phyloP scores from a whole-genome alignment of 2,329 filamentous ascomycete species.

The Aspergillus sp. region DNA sequence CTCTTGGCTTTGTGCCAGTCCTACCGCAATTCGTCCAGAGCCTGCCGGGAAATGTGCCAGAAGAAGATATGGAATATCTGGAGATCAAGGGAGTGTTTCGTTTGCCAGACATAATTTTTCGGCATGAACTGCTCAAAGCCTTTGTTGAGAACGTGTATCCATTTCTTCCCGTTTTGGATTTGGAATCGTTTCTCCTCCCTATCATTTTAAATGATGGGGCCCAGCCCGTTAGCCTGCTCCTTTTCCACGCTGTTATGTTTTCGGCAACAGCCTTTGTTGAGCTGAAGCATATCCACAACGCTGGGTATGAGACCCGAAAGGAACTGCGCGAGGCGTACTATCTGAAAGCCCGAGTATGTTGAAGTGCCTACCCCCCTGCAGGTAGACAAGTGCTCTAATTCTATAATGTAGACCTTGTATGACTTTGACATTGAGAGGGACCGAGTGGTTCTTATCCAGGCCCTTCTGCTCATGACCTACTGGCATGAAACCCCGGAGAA shows the following conservation, averaged over 20 bases:
- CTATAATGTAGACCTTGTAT: slow-evolving; percentile 54
- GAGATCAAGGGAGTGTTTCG: not conserved
- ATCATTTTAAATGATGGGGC: not conserved
- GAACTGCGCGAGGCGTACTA: not conserved
- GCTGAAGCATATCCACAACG: slow-evolving; percentile 1
- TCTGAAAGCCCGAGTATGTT: slow-evolving; percentile 48
- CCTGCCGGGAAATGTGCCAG: too few species aligned
- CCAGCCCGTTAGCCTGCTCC: slow-evolving; percentile 3
- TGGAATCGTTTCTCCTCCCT: slow-evolving; percentile 3
- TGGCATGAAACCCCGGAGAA: slow-evolving; percentile 92
- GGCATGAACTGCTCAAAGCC: not conserved
- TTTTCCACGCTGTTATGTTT: slow-evolving; percentile 15
- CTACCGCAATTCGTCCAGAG: too few species aligned
- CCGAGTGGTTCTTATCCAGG: slow-evolving; percentile 76
- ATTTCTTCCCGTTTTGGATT: slow-evolving; percentile 3
- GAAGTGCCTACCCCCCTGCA: too few species aligned
- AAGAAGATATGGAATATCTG: too few species aligned
- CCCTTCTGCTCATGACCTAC: slow-evolving; percentile 82
- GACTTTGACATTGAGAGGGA: slow-evolving; percentile 87
- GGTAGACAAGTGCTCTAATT: too few species aligned
- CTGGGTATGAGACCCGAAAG: slow-evolving; percentile 6
- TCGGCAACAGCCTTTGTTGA: slow-evolving; percentile 7
- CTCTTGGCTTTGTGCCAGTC: too few species aligned
- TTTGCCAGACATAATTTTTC: not conserved
- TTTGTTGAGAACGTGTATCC: slow-evolving; percentile 4